A percentile compares a stretch with the other conserved stretches of the same genome.
phyloP scores from a whole-genome alignment of 495 filamentous ascomycete genomes.

The Podospora sp. region DNA sequence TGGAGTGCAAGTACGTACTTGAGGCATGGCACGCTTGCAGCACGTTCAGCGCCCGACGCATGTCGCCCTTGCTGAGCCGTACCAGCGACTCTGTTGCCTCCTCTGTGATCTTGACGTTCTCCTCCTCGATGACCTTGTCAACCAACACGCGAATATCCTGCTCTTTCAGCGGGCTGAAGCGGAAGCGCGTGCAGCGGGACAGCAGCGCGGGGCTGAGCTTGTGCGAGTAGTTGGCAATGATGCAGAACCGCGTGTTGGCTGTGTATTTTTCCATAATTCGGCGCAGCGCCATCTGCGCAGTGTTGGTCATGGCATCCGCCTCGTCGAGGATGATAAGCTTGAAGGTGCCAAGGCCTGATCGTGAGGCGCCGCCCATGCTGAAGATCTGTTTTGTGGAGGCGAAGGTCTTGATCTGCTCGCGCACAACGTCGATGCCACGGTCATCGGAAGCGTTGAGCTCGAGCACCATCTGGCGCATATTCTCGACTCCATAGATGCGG shows the following conservation, averaged over 20 bases:
- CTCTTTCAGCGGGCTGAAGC: slow-evolving; percentile 92
- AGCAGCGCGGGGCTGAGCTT: slow-evolving; percentile 95
- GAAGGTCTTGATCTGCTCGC: slow-evolving; percentile 99
- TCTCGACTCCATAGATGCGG: slow-evolving; percentile 86
- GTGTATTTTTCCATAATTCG: slow-evolving; percentile 99
- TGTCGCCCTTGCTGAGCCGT: slow-evolving; percentile 88
- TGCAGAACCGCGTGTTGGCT: slow-evolving; percentile 95
- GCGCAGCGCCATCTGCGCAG: slow-evolving; percentile 94
- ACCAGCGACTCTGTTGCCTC: slow-evolving; percentile 83
- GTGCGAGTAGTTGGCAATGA: slow-evolving; percentile 99
- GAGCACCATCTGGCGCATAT: slow-evolving; percentile 97
- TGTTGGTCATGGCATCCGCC: slow-evolving; percentile 96
- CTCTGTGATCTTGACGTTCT: slow-evolving; percentile 77
- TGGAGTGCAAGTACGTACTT: slow-evolving; percentile 54
- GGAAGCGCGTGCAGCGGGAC: slow-evolving; percentile 90
- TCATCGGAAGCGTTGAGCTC: slow-evolving; percentile 98
- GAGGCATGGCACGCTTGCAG: slow-evolving; percentile 95
- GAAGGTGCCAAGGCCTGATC: slow-evolving; percentile 66
- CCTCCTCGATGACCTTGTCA: slow-evolving; percentile 86
- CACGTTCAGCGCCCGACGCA: slow-evolving; percentile 93
- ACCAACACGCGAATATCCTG: slow-evolving; percentile 79
- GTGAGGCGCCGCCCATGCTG: slow-evolving; percentile 40
- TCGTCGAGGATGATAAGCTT: slow-evolving; percentile 98
- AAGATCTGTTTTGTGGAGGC: slow-evolving; percentile 72
- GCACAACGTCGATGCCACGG: slow-evolving; percentile 95